Evolutionary conservation across 805 yeast genomes (phyloP).

Genomic region (Pichia heedii): DNA sequence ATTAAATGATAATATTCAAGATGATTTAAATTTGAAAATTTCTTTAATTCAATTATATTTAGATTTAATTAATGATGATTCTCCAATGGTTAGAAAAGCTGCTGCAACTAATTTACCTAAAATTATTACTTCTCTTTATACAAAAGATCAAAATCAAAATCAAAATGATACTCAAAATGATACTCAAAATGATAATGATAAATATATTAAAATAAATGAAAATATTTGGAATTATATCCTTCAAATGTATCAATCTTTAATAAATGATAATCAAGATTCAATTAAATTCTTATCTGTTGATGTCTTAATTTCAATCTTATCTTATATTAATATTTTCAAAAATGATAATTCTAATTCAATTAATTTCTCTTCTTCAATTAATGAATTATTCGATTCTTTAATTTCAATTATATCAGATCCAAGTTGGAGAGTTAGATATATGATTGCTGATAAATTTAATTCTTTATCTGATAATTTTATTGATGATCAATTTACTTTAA

Average conservation of each 20-base stretch:
- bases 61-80: slow-evolving; percentile 76
- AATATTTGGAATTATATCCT: slow-evolving; percentile 61
- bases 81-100: slow-evolving; percentile 96
- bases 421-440: slow-evolving; percentile 97
- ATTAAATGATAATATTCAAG: slow-evolving; percentile 37
- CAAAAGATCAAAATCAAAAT: slow-evolving; percentile 12
- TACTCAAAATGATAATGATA: slow-evolving; percentile 30
- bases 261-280: slow-evolving; percentile 86
- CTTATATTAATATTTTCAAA: slow-evolving; percentile 22
- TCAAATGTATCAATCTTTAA: slow-evolving; percentile 72
- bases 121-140: slow-evolving; percentile 49
- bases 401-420: slow-evolving; percentile 73
- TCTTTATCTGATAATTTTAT: slow-evolving; percentile 58
- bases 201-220: neutral
- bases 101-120: slow-evolving; percentile 81
- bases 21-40: slow-evolving; percentile 30
- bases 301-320: slow-evolving; percentile 72
- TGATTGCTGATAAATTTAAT: slow-evolving; percentile 93
- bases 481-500: slow-evolving; percentile 46
- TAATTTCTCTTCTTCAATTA: slow-evolving; percentile 48
- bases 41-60: slow-evolving; percentile 59
- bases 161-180: slow-evolving; percentile 39
- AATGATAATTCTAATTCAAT: slow-evolving; percentile 40
- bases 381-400: slow-evolving; percentile 55
- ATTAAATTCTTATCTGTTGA: slow-evolving; percentile 88